A percentile compares a stretch with the other conserved stretches of the same genome.
These are phyloP conservation scores for Macadamia integrifolia DNA, from an alignment of 164 flowering plant genomes.

Conservation along the genomic window DNA sequence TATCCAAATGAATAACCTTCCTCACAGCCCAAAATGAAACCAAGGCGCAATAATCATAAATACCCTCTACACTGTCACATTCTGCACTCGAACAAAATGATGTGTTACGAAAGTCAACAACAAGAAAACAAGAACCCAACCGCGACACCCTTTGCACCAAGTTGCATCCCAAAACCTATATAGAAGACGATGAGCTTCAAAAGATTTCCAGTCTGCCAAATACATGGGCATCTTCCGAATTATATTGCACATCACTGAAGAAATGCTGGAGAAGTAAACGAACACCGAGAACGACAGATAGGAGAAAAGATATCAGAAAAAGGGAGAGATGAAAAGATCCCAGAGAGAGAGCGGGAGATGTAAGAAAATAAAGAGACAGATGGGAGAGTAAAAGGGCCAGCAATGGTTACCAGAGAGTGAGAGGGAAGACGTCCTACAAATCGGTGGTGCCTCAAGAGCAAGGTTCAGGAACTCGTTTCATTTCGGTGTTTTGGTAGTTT, in stretches of 20 bases:
- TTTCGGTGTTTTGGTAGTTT: no score
- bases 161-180: constrained; percentile 89
- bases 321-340: no score
- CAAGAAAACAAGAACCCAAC: constrained; percentile 65
- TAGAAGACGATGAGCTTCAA: constrained; percentile 65
- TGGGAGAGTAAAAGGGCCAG: no score
- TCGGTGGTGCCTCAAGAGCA: no score
- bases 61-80: constrained; percentile 33
- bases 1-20: constrained; percentile 84
- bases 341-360: no score
- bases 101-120: constrained; percentile 64
- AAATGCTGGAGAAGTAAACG: constrained; percentile 88
- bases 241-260: constrained; percentile 86
- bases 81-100: constrained; percentile 53
- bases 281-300: constrained; percentile 47
- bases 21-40: constrained; percentile 89
- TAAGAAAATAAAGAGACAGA: no score
- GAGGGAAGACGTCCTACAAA: no score
- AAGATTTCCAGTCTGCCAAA: constrained; percentile 67
- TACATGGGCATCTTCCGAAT: constrained; percentile 92
- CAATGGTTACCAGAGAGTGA: no score
- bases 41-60: constrained; percentile 49
- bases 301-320: no score
- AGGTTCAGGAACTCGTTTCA: no score
- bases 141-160: constrained; percentile 72